Evolutionary conservation across 208 protist genomes (phyloP), one percentile per base, ranked within the genome.

Genomic region (Porcisia hertigi): DNA sequence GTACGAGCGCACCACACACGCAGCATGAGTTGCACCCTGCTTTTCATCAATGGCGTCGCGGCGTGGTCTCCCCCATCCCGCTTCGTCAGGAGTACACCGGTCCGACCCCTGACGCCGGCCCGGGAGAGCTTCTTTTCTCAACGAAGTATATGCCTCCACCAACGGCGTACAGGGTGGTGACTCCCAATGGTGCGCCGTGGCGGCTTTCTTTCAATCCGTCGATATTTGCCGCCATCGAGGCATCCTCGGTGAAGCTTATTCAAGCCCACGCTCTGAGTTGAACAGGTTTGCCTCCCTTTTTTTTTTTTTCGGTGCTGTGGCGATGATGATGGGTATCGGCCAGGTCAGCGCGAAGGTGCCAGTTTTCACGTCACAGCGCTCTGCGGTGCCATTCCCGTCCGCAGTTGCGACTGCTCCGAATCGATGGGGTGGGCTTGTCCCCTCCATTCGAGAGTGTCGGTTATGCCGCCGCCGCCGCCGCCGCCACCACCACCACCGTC

Each of bases 121-220:
- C 55, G 1, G 34, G 52, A 9, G 34, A 25, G 64, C 49, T 57
- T 59, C 78, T 67, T 23, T 1, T 18, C 11, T 23, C 59, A 55
- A 39, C 78, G 16, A 82, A 67, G 30, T 71, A 77, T 57, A 57
- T 82, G 78, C 78, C 78, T 52, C 78, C 78, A 16, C 78, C 78
- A 0, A 78, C 78, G 18, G 78, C 78, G 52, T 82, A 75, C 73
- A 49, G 57, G 23, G 55, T 75, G n/a, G 58, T 62, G 71, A 58
- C 54, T 43, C 36, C 47, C 41, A 39, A 39, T 23, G 18, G 73
- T 39, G 73, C 49, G 6, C 73, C 78, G 25, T 67, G 47, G 18
- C 78, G 78, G 4, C 53, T 77, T 5, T 52, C 25, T 39, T 54
- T 82, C 34, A 49, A 82, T 47, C 67, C 78, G 8, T 18, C 45